Evolutionary conservation across 2,329 filamentous ascomycete genomes (phyloP).

Genomic region (Pezicula radicicola): DNA sequence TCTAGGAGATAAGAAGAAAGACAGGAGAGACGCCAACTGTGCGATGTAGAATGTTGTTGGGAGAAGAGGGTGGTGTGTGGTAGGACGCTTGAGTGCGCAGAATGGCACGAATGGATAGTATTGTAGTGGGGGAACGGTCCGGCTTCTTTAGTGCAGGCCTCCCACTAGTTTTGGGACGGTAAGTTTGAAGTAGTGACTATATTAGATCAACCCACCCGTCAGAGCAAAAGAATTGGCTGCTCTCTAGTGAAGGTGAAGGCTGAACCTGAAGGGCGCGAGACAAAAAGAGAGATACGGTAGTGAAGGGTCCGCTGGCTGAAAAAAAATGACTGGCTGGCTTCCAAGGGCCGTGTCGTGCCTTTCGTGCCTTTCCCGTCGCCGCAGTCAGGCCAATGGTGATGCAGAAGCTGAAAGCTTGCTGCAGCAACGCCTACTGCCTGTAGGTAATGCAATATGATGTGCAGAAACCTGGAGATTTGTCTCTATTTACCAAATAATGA

Average conservation of each 20-base stretch:
- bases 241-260: no score
- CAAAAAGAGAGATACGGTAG: no score
- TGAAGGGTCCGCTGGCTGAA: no score
- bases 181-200: no score
- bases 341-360: conserved; percentile 21
- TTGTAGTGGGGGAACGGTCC: conserved; percentile 1
- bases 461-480: no score
- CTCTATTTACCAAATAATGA: no score
- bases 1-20: not conserved
- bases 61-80: not conserved
- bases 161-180: not conserved
- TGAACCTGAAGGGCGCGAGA: no score
- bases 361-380: conserved; percentile 18
- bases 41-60: not conserved
- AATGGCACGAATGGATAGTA: not conserved
- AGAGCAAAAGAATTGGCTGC: not conserved
- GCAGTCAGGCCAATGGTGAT: not conserved
- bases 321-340: conserved; percentile 1
- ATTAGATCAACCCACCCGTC: not conserved
- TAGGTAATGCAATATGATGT: no score
- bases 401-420: not conserved
- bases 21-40: not conserved
- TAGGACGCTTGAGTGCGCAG: not conserved
- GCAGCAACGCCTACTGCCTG: no score
- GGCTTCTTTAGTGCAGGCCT: not conserved